These are phyloP conservation scores for Corinectria fuckeliana DNA, from an alignment of 2,329 filamentous ascomycete species.

Conservation along the genomic window DNA sequence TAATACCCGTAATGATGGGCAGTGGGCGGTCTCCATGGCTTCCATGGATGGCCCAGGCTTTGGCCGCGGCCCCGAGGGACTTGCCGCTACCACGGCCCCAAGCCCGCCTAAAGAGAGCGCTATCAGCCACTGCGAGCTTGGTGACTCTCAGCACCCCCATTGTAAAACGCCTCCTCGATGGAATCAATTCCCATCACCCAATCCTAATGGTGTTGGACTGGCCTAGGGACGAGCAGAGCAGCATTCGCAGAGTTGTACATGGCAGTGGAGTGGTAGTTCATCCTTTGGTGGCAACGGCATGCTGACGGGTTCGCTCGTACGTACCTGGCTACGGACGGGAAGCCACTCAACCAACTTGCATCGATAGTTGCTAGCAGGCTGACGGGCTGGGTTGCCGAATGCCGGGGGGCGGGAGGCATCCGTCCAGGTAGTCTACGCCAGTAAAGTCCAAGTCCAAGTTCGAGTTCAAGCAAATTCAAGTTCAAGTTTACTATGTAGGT, in stretches of 20 bases:
- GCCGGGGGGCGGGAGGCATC: conserved; percentile 6
- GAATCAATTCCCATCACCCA: neutral
- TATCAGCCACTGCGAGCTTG: neutral
- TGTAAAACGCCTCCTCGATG: neutral
- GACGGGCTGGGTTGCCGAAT: neutral
- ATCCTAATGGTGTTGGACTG: neutral
- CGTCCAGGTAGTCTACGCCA: conserved; percentile 11
- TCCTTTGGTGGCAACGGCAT: neutral
- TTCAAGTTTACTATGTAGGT: too few relatives aligned
- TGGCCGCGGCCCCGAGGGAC: conserved; percentile 11
- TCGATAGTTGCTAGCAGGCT: conserved; percentile 1
- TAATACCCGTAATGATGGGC: too few relatives aligned
- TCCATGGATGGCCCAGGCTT: conserved; percentile 15
- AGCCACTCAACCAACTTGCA: conserved; percentile 5
- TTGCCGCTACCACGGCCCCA: neutral
- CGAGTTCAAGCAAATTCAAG: neutral
- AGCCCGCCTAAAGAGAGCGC: neutral
- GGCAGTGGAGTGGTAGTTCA: neutral
- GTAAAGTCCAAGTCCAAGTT: neutral
- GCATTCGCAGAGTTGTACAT: neutral
- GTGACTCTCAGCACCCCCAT: too few relatives aligned
- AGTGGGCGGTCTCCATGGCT: conserved; percentile 12
- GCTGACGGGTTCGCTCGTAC: neutral
- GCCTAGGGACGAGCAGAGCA: neutral
- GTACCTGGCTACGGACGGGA: neutral